phyloP scores from a whole-genome alignment of 2,329 filamentous ascomycete species.

The Colletotrichum caudatum region DNA sequence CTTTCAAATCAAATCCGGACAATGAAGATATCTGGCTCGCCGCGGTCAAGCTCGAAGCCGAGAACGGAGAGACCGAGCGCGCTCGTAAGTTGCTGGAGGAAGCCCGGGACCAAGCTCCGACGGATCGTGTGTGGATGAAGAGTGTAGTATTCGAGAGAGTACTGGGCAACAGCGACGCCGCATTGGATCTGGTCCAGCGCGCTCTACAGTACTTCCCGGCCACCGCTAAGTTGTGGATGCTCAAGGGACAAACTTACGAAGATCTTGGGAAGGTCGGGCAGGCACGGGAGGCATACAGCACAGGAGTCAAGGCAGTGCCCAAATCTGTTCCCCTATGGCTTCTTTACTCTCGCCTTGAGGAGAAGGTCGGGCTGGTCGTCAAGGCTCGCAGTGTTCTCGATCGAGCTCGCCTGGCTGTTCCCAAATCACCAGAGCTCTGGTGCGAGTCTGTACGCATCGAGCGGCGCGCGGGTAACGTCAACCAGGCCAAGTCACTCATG shows the following conservation, averaged over 20 bases:
- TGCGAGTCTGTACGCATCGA: conserved; percentile 95
- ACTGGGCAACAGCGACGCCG: conserved; percentile 80
- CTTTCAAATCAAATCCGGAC: conserved; percentile 94
- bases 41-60: conserved; percentile 95
- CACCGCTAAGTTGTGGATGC: conserved; percentile 94
- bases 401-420: conserved; percentile 86
- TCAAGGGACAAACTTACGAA: conserved; percentile 98
- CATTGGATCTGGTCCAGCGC: conserved; percentile 88
- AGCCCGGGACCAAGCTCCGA: conserved; percentile 89
- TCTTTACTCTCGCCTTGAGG: conserved; percentile 88
- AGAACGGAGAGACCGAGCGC: conserved; percentile 84
- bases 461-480: conserved; percentile 83
- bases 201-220: conserved; percentile 88
- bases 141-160: conserved; percentile 94
- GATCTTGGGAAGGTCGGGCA: conserved; percentile 81
- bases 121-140: conserved; percentile 97
- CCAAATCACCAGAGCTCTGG: conserved; percentile 87
- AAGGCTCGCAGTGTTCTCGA: conserved; percentile 96
- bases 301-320: conserved; percentile 88
- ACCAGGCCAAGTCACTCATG: conserved; percentile 92
- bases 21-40: conserved; percentile 99
- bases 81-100: conserved; percentile 84
- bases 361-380: conserved; percentile 83
- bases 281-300: conserved; percentile 89
- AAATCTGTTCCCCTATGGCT: conserved; percentile 90